Conservation (phyloP, 768 basidiomycete genomes). For the Russula dissimulans region DNA sequence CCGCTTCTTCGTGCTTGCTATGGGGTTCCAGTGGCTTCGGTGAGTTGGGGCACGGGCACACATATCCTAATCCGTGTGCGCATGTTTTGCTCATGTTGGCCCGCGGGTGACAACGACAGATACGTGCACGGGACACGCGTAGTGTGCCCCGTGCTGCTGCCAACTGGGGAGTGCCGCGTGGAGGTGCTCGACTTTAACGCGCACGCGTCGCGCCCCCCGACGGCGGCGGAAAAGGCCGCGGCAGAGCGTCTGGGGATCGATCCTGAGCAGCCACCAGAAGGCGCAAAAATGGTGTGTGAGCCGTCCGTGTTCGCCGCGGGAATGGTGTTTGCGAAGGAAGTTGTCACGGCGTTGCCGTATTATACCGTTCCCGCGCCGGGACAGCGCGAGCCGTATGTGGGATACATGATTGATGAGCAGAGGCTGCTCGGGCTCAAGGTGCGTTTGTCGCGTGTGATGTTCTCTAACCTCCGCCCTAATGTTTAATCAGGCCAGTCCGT, state of each 20-base stretch:
- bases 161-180: constrained; percentile 9
- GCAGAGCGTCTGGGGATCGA: constrained; percentile 4
- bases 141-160: constrained; percentile 22
- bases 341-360: constrained; percentile 28
- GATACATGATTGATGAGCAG: constrained; percentile 34
- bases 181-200: constrained; percentile 29
- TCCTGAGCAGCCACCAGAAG: background rate
- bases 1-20: constrained; percentile 26
- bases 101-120: background rate
- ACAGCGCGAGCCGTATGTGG: constrained; percentile 23
- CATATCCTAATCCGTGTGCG: too few species aligned
- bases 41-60: background rate
- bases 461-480: background rate
- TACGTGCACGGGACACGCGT: constrained; percentile 37
- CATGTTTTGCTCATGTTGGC: too few species aligned
- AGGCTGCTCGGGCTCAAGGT: constrained; percentile 32
- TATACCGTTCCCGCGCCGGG: constrained; percentile 9
- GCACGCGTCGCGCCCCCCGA: constrained; percentile 8
- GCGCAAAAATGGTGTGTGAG: constrained; percentile 1
- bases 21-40: constrained; percentile 32
- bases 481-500: constrained; percentile 22
- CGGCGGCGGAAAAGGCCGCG: background rate
- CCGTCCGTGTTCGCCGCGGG: constrained; percentile 4
- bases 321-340: constrained; percentile 21
- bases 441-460: background rate